Conservation (phyloP, 208 protist genomes). For the Wallacemonas collosoma region DNA sequence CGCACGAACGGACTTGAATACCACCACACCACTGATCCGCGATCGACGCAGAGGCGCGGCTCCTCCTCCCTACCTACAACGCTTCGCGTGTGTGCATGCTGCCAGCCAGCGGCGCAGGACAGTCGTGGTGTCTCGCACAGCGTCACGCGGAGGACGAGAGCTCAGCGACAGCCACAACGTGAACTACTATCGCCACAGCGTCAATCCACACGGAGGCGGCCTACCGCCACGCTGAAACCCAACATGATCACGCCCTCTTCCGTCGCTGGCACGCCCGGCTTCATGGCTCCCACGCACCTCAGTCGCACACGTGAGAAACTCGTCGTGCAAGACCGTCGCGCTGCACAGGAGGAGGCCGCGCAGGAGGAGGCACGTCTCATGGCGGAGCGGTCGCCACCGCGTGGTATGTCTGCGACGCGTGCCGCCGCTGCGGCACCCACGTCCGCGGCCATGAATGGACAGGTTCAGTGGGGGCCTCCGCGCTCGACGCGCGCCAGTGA, state of each 20-base stretch:
- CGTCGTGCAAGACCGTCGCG: background rate
- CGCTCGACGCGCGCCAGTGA: constrained; percentile 10
- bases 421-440: background rate
- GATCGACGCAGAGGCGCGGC: too few relatives aligned
- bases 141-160: background rate
- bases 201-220: background rate
- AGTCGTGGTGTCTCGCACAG: background rate
- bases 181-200: background rate
- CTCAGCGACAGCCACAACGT: background rate
- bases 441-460: background rate
- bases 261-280: background rate
- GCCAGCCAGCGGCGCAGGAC: background rate
- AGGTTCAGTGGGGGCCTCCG: constrained; percentile 1
- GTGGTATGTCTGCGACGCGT: background rate
- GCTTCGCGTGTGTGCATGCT: background rate
- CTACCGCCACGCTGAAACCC: background rate
- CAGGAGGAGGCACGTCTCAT: background rate
- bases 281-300: constrained; percentile 13
- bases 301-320: constrained; percentile 11
- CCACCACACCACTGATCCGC: too few relatives aligned
- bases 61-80: too few relatives aligned
- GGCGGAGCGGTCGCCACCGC: background rate
- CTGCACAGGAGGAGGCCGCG: background rate
- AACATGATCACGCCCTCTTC: background rate
- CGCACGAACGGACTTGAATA: too few relatives aligned